Base-by-base conservation (phyloP, 805 yeast species). In the Tetrapisispora iriomotensis region DNA sequence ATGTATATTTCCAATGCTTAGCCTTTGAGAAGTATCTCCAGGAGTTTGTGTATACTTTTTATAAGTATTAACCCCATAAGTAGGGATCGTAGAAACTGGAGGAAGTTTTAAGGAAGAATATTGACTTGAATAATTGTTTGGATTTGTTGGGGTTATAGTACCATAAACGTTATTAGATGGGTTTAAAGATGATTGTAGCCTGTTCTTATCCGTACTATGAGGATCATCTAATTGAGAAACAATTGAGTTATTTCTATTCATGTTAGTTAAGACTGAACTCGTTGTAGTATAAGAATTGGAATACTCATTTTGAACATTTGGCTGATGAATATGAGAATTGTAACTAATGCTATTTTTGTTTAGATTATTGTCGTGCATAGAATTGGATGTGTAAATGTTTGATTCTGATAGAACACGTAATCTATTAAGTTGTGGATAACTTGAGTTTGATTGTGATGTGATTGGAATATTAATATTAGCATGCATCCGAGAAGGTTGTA, bases 21-120 rank as follows among this genome's bases (percentile, higher is more conserved):
- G 33, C n/a, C 29, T 7, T n/a, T 30, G 39, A 5, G 24, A 27
- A 20, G n/a, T 31, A 14, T 5, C 28, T 20, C 22, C 29, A 3
- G 30, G 25, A 14, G 22, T 19, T 6, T 17, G 31, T 37, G 19
- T 30, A 14, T 23, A 20, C 7, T 18, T 20, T 17, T 21, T 25
- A 6, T 13, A 21, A 12, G 10, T 25, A 9, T n/a, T 25, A 12
- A 26, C 12, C 7, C 31, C 27, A 21, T 18, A 37, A 5, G 40
- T 24, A 14, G 40, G 31, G 12, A 37, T n/a, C 8, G 40, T 12
- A n/a, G 76, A 50, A 79, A 40, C 39, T 15, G 42, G 42, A 8
- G 42, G 42, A 5, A 40, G 31, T 32, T 30, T 40, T 17, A 40
- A 17, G 13, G 21, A 15, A 10, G 18, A 17, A 33, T 33, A 39